A percentile compares a stretch with the other conserved stretches of the same genome.
Evolutionary conservation across 2,329 filamentous ascomycete genomes (phyloP).

Genomic region (Xylariaceae sp.): DNA sequence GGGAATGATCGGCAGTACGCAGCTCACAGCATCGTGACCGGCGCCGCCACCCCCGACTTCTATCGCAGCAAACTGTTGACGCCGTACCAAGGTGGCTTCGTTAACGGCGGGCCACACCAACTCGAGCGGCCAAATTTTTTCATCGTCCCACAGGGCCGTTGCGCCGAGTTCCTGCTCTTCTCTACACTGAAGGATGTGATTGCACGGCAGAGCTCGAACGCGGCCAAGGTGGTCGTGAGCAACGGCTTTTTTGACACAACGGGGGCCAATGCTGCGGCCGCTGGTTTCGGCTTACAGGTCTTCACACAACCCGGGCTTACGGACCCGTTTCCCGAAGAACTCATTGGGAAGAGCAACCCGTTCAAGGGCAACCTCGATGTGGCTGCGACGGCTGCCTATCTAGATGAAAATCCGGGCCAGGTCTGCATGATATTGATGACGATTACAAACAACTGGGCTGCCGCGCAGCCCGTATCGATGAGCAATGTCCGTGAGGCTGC

Average conservation of each 20-base stretch:
- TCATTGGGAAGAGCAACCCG: conserved; percentile 10
- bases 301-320: conserved; percentile 17
- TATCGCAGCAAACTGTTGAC: conserved; percentile 12
- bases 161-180: conserved; percentile 22
- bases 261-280: conserved; percentile 15
- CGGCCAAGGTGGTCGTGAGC: conserved; percentile 11
- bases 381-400: conserved; percentile 10
- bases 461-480: conserved; percentile 24
- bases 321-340: conserved; percentile 13
- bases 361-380: conserved; percentile 21
- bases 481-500: conserved; percentile 19
- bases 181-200: conserved; percentile 13
- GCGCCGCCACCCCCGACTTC: conserved; percentile 7
- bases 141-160: conserved; percentile 24
- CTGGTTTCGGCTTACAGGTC: conserved; percentile 16
- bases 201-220: neutral
- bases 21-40: conserved; percentile 6
- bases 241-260: conserved; percentile 26
- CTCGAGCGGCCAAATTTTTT: conserved; percentile 21
- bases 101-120: conserved; percentile 18
- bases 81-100: conserved; percentile 15
- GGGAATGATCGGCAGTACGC: conserved; percentile 11
- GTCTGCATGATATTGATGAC: conserved; percentile 21
- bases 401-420: conserved; percentile 7
- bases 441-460: conserved; percentile 25